Evolutionary conservation across 345 rosid genomes (phyloP), one percentile per base, ranked within the genome.

Genomic region (Angophora floribunda): DNA sequence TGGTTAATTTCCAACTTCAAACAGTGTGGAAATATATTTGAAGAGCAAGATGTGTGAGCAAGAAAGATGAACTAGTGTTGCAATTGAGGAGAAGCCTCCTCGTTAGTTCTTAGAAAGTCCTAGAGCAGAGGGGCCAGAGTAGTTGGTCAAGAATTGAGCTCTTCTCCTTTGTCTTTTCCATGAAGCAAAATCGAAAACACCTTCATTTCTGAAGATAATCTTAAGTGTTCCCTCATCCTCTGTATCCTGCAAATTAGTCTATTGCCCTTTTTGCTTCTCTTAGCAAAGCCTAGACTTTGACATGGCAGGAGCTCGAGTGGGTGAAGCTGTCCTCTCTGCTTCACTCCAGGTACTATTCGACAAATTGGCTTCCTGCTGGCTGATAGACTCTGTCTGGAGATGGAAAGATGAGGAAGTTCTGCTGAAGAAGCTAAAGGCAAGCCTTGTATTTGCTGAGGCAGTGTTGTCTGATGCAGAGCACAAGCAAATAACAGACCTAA

Each of bases 401-500:
- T 24, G 6, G 28, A 52, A 86, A 17, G 44, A 51, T 32, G 85
- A 41, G 28, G 44, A 24, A 1, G 41, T 28, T 19, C 63, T 55
- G 61, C 14, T 79, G 47, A 85, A 89, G 75, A 87, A 87, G 51
- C 78, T 88, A 24, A 51, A 86, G 86, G 47, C 61, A 24, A 51
- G 9, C 12, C 59, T 91, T 53, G 57, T 89, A 50, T 45, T 87
- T 0, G 85, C 90, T 21, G 82, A 86, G 22, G 88, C 79, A 0
- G 85, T 90, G 24, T 55, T 91, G 47, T 57, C 70, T 51, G 89
- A 89, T 82, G 90, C 88, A 13, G 88, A 85, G 51, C 75, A 30
- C 44, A 84, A 88, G 88, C 87, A 90, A 41, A 86, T 88, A 7
- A 55, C 85, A 1, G 65, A 90, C 52, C 24, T 6, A 5, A 9